Conservation (phyloP, 2,329 filamentous ascomycete species). For the Alternaria ethzedia region DNA sequence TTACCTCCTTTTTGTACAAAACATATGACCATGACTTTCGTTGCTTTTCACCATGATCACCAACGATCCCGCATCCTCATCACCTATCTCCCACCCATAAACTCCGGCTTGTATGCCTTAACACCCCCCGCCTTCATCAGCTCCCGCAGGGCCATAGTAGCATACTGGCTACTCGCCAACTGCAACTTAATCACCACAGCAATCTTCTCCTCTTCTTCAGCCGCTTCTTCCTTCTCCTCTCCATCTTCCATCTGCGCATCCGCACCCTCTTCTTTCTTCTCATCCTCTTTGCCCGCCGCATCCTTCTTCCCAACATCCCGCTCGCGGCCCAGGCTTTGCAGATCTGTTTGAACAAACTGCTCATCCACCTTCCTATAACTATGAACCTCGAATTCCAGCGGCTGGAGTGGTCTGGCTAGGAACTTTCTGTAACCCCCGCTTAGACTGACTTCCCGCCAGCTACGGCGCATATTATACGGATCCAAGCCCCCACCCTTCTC, state of each 20-base stretch:
- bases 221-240: slow-evolving; percentile 24
- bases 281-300: slow-evolving; percentile 25
- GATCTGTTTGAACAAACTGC: slow-evolving; percentile 88
- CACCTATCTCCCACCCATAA: slow-evolving; percentile 54
- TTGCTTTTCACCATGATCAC: too few species aligned
- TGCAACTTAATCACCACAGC: slow-evolving; percentile 77
- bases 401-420: slow-evolving; percentile 71
- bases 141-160: slow-evolving; percentile 82
- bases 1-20: too few species aligned
- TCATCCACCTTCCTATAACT: slow-evolving; percentile 73
- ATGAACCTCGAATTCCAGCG: slow-evolving; percentile 71
- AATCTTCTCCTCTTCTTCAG: slow-evolving; percentile 61
- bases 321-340: slow-evolving; percentile 68
- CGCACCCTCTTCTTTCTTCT: slow-evolving; percentile 5
- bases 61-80: not conserved
- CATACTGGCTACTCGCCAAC: slow-evolving; percentile 80
- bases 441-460: slow-evolving; percentile 85
- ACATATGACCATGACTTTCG: too few species aligned
- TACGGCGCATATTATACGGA: slow-evolving; percentile 84
- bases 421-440: slow-evolving; percentile 88
- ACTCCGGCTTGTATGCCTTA: slow-evolving; percentile 68
- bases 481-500: slow-evolving; percentile 79
- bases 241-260: slow-evolving; percentile 24
- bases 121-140: slow-evolving; percentile 72
- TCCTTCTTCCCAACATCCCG: slow-evolving; percentile 52